Conservation (phyloP, 345 rosid species). For the Bruguiera parviflora region DNA sequence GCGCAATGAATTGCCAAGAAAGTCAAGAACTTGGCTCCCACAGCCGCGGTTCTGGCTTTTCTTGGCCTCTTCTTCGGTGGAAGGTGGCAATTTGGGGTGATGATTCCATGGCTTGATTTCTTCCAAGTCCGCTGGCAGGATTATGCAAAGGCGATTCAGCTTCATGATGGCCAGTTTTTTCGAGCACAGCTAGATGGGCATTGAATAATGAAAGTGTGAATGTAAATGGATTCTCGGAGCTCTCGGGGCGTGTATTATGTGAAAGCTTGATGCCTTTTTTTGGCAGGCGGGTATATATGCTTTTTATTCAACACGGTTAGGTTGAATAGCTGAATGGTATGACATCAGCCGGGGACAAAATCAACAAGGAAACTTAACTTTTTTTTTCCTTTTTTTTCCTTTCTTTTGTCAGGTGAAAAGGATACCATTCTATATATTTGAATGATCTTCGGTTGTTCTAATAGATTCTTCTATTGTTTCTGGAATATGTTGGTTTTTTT, state of each 20-base stretch:
- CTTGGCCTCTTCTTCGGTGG: slow-evolving; percentile 20
- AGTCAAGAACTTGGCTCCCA: slow-evolving; percentile 37
- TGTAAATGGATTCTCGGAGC: not conserved
- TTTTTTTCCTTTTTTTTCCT: not conserved
- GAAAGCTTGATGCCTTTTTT: not conserved
- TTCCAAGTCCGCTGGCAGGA: slow-evolving; percentile 51
- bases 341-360: slow-evolving; percentile 1
- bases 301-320: slow-evolving; percentile 40
- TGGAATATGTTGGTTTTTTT: too few species aligned
- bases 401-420: too few species aligned
- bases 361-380: not conserved
- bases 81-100: slow-evolving; percentile 8
- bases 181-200: slow-evolving; percentile 9
- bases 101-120: slow-evolving; percentile 34
- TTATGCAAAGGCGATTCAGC: slow-evolving; percentile 55
- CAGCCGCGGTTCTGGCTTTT: slow-evolving; percentile 39
- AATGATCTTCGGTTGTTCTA: too few species aligned
- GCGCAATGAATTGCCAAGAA: slow-evolving; percentile 39
- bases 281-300: not conserved
- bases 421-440: too few species aligned
- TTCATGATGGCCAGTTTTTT: slow-evolving; percentile 32
- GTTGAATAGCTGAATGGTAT: slow-evolving; percentile 39
- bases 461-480: too few species aligned
- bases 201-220: slow-evolving; percentile 3
- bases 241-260: not conserved